Base-by-base conservation (phyloP, 2,329 filamentous ascomycete genomes). In the Penicillium psychrosexuale region DNA sequence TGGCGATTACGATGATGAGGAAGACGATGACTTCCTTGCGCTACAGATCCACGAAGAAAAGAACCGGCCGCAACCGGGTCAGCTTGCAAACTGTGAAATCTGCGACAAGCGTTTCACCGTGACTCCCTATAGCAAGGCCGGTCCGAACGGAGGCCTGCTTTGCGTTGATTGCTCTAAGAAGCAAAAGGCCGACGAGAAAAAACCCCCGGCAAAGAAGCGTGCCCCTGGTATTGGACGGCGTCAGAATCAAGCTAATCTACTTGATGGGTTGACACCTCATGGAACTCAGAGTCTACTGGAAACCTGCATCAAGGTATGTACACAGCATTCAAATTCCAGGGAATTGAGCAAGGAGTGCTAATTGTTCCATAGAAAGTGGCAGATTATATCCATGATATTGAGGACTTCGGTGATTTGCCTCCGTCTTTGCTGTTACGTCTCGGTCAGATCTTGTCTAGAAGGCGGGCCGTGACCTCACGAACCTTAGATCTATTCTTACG, bases 71-170 rank as follows among this genome's bases (percentile, higher is more conserved):
- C 70, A 87, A n/a, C 89, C 91, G 1, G 91, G 90, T 2, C 93
- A 97, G 72, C 84, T 93, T 67, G 91, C 89, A 60, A 92, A 96
- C 62, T 97, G 93, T 69, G 91, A 89, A 59, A 76, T 86, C 3
- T 97, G 93, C 71, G 81, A 82, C 40, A 96, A 94, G 59, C 86
- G 91, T 36, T 97, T 97, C 68, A 96, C 91, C 0, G 92, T 97
- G 42, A 97, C 93, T 0, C 83, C 90, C 0, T 97, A 97, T 75
- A 91, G 88, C 59, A 88, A 91, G 61, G 83, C 86, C 28, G 91
- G 89, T 0, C 88, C 90, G 0, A 80, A 88, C n/a, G 92, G 92
- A 4, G 91, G 91, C 15, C 78, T 97, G n/a, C 78, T 97, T 1
- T 97, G 93, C 69, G 80, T 81, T 3, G 85, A 89, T 22, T 97